Percentiles rank a stretch among this genome's conserved stretches.
Conservation (phyloP, 192 early-diverging fungal species). For the Mortierella antarctica region DNA sequence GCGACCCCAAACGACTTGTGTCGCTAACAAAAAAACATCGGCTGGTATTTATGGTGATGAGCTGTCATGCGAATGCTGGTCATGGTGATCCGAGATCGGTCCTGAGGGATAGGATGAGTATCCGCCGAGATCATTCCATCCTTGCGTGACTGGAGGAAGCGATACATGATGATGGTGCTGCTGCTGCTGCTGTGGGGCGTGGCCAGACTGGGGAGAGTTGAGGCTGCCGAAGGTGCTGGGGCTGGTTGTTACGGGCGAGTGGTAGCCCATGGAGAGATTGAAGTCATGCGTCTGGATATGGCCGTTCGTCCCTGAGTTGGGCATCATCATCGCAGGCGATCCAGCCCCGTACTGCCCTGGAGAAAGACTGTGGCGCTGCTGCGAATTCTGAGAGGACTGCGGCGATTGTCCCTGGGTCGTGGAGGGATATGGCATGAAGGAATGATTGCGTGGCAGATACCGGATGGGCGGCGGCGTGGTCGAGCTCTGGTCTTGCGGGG, state of each 20-base stretch:
- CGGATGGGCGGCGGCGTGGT: conserved; percentile 48
- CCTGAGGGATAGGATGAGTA: conserved; percentile 36
- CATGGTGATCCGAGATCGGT: conserved; percentile 47
- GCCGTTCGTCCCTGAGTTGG: conserved; percentile 37
- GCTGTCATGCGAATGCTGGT: conserved; percentile 47
- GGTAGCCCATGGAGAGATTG: conserved; percentile 48
- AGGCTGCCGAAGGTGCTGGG: conserved; percentile 38
- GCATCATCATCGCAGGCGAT: conserved; percentile 55
- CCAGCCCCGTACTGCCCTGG: conserved; percentile 36
- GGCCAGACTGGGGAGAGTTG: conserved; percentile 38
- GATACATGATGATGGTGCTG: conserved; percentile 34
- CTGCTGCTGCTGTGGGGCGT: conserved; percentile 6
- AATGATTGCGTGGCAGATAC: conserved; percentile 22
- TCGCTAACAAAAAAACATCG: too few relatives aligned
- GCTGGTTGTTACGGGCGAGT: conserved; percentile 46
- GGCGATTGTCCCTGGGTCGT: conserved; percentile 41
- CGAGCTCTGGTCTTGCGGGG: conserved; percentile 37
- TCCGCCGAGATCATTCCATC: conserved; percentile 36
- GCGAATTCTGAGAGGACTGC: conserved; percentile 29
- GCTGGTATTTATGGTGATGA: conserved; percentile 28
- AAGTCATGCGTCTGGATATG: conserved; percentile 42
- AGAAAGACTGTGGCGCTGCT: conserved; percentile 49
- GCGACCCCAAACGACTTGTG: background rate
- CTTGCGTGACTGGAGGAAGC: conserved; percentile 43
- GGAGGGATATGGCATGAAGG: conserved; percentile 39